phyloP scores from a whole-genome alignment of 2,329 filamentous ascomycete genomes.

The Fusarium tanahbumbuense region DNA sequence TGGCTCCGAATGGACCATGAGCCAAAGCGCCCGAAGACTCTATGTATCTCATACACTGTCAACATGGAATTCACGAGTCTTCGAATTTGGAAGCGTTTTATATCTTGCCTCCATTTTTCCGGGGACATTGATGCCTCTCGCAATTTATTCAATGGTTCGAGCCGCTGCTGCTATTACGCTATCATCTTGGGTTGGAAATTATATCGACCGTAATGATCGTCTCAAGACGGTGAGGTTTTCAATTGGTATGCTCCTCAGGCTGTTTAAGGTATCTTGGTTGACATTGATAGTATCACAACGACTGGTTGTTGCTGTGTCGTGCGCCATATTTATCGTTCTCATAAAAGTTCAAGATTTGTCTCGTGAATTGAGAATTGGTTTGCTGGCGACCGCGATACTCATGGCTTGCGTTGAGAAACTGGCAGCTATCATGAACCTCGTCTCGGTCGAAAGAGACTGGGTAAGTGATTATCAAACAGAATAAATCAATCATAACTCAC shows the following conservation, averaged over 20 bases:
- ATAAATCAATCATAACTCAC: slow-evolving; percentile 3
- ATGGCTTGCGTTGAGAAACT: slow-evolving; percentile 78
- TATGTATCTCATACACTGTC: slow-evolving; percentile 72
- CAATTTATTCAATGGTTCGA: slow-evolving; percentile 74
- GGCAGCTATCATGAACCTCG: slow-evolving; percentile 70
- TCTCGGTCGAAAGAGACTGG: slow-evolving; percentile 80
- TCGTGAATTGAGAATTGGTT: slow-evolving; percentile 18
- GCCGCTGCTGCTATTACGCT: slow-evolving; percentile 68
- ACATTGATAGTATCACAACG: slow-evolving; percentile 52
- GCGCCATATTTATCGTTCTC: slow-evolving; percentile 56
- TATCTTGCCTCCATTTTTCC: slow-evolving; percentile 68
- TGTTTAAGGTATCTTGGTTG: neutral
- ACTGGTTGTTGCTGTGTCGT: slow-evolving; percentile 60
- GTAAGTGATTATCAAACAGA: slow-evolving; percentile 47
- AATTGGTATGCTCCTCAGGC: slow-evolving; percentile 50
- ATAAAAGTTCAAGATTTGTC: slow-evolving; percentile 7
- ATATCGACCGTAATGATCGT: slow-evolving; percentile 67
- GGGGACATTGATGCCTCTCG: slow-evolving; percentile 72
- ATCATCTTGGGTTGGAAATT: slow-evolving; percentile 67
- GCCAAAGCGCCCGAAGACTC: slow-evolving; percentile 51
- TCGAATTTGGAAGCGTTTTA: slow-evolving; percentile 71
- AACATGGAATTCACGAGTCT: slow-evolving; percentile 72
- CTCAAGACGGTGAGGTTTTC: slow-evolving; percentile 63
- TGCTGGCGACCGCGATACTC: slow-evolving; percentile 56
- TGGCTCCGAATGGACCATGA: slow-evolving; percentile 23